Evolutionary conservation across 2,329 filamentous ascomycete species (phyloP), one percentile per base, ranked within the genome.

Genomic region (Stemphylium lycopersici): DNA sequence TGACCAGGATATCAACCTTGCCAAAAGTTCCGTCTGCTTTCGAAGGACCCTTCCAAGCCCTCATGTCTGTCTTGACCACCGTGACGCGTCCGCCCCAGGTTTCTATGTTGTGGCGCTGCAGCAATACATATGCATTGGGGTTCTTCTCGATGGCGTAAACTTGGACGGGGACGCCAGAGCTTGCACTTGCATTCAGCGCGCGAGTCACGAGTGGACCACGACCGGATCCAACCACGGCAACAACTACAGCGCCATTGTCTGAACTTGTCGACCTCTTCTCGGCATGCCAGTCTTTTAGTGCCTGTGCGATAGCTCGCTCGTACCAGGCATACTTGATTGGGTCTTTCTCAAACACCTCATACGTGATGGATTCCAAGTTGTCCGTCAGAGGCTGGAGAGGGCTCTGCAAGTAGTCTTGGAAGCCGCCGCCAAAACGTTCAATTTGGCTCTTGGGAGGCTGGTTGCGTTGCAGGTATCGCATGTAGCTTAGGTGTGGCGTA

Each of bases 321-420:
- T 99, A 99, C 82, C 93, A 96, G 61, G 92, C 87, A 73, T 99
- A 99, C 77, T 99, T 99, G 77, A 99, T 90, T 0, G 95, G 95
- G 61, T 99, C 96, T 64, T 96, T 96, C 74, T 99, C 95, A 68
- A 99, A 99, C 2, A 98, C 93, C 72, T 99, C 95, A 74, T 99
- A 99, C 0, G 95, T 99, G 37, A 96, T 90, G 41, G 92, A 96
- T 74, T 99, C 96, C 12, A 99, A 83, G 66, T 99, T 99, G 75
- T 99, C 95, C 0, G 93, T 93, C 12, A 99, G 82, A 0, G 95
- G 95, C 73, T 99, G 96, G 36, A 99, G 81, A 2, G 95, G 95
- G 2, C 93, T 93, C 74, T 99, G 95, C 10, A 99, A 82, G 82
- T 95, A 99, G 74, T 99, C 95, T 69, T 99, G 96, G 65, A 90